Conservation (phyloP, 306 rosid genomes). For the Cucumis cinereus region DNA sequence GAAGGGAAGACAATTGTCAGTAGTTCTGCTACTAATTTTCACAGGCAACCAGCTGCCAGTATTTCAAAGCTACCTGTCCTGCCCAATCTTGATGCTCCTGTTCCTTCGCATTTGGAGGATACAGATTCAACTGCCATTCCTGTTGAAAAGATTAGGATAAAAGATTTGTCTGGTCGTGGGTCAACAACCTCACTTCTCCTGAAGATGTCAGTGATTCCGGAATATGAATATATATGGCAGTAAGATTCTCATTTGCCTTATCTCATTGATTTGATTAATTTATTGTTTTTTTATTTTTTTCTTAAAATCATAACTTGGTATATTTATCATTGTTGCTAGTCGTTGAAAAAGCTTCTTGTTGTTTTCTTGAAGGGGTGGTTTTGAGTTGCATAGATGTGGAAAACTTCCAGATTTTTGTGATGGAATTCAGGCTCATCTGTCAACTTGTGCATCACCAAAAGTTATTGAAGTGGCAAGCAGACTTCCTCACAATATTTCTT, state of each 20-base stretch:
- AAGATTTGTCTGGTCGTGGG: slow-evolving; percentile 26
- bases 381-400: slow-evolving; percentile 59
- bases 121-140: slow-evolving; percentile 19
- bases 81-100: slow-evolving; percentile 16
- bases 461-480: slow-evolving; percentile 51
- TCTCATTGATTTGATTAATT: slow-evolving; percentile 4
- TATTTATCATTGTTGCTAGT: slow-evolving; percentile 1
- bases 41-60: slow-evolving; percentile 14
- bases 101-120: slow-evolving; percentile 23
- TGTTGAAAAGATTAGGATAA: slow-evolving; percentile 27
- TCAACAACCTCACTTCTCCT: slow-evolving; percentile 20
- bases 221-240: slow-evolving; percentile 77
- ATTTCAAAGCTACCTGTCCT: slow-evolving; percentile 20
- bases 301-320: neutral
- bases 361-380: slow-evolving; percentile 53
- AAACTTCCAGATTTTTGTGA: slow-evolving; percentile 33
- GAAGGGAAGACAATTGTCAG: slow-evolving; percentile 22
- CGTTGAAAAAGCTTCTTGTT: slow-evolving; percentile 10
- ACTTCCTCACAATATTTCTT: slow-evolving; percentile 39
- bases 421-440: slow-evolving; percentile 84
- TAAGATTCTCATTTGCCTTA: slow-evolving; percentile 32
- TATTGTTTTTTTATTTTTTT: neutral
- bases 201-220: slow-evolving; percentile 53
- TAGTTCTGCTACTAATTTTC: slow-evolving; percentile 22
- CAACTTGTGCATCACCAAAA: slow-evolving; percentile 63